Base-by-base conservation (phyloP, 306 rosid species). In the Amphicarpaea edgeworthii region DNA sequence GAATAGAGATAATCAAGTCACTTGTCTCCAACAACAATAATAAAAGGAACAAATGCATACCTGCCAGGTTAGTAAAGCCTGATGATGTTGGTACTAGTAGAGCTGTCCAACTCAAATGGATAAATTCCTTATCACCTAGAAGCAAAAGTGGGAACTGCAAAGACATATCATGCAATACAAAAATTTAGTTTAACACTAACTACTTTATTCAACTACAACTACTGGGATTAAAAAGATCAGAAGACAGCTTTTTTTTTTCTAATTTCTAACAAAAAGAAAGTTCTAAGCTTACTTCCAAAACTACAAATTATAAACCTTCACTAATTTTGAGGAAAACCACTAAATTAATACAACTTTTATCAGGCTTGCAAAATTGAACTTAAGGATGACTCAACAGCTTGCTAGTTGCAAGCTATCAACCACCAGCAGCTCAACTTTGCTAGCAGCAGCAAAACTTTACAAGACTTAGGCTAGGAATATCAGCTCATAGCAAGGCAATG, bases 81-180 rank as follows among this genome's bases (percentile, higher is more conserved):
- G 84, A 28, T 16, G 91, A 61, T 23, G 90, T 75, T 15, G 87
- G n/a, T n/a, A n/a, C n/a, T n/a, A n/a, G 77, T 53, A 91, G 70
- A 70, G 67, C 32, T 1, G 92, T 47, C 73, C 84, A 86, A 78
- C 97, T 93, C 86, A 89, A 88, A 26, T 91, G 89, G 73, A 85
- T 85, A 76, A 88, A 91, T 81, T 93, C 98, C 66, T 82, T 32
- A 8, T 60, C 85, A 43, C 28, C 28, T 1, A 3, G 28, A 24
- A 1, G 28, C 28, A n/a, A 24, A 24, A 24, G 88, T 7, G 96
- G 97, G 61, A 10, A 87, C 98, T 93, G 90, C 83, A 83, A 78
- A 76, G 49, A 43, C 78, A 75, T 8, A 83, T 24, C 28, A 24
- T 40, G 26, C n/a, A 65, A 11, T 47, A 17, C 46, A 40, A 68